Evolutionary conservation across 768 basidiomycete species (phyloP).

Genomic region (Inosperma sp.): DNA sequence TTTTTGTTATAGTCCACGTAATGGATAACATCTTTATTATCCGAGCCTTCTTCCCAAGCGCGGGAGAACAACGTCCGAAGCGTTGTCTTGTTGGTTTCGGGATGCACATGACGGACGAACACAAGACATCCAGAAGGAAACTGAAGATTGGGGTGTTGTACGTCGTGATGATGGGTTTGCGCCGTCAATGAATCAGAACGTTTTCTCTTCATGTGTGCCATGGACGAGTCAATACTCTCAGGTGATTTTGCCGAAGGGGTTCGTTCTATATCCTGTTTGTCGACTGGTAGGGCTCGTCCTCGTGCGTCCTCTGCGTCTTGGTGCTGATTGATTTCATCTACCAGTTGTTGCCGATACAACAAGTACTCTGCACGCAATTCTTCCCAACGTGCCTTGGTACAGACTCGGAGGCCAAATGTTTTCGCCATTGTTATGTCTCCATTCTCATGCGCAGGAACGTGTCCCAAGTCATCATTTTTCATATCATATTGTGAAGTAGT

Average conservation of each 20-base stretch:
- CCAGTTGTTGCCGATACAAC: constrained; percentile 50
- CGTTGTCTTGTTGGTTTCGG: constrained; percentile 78
- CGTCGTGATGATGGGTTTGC: background rate
- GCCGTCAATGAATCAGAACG: background rate
- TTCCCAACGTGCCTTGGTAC: constrained; percentile 60
- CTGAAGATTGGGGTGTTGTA: constrained; percentile 29
- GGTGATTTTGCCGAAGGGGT: too few relatives aligned
- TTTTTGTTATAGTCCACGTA: constrained; percentile 81
- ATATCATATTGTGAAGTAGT: background rate
- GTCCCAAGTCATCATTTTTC: background rate
- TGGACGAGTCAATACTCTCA: too few relatives aligned
- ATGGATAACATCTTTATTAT: constrained; percentile 45
- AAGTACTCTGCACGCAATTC: constrained; percentile 64
- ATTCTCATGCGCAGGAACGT: constrained; percentile 5
- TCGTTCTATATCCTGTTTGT: background rate
- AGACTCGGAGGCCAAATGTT: constrained; percentile 55
- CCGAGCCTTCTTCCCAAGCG: constrained; percentile 29
- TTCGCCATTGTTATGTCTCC: constrained; percentile 35
- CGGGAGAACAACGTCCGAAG: constrained; percentile 53
- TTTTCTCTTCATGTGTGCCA: constrained; percentile 1
- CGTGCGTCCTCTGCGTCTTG: constrained; percentile 23
- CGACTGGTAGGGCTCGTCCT: background rate
- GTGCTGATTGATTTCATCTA: constrained; percentile 41
- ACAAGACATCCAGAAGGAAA: constrained; percentile 67
- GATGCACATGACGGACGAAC: constrained; percentile 65